phyloP scores from a whole-genome alignment of 345 rosid genomes.

The Carallia brachiata region DNA sequence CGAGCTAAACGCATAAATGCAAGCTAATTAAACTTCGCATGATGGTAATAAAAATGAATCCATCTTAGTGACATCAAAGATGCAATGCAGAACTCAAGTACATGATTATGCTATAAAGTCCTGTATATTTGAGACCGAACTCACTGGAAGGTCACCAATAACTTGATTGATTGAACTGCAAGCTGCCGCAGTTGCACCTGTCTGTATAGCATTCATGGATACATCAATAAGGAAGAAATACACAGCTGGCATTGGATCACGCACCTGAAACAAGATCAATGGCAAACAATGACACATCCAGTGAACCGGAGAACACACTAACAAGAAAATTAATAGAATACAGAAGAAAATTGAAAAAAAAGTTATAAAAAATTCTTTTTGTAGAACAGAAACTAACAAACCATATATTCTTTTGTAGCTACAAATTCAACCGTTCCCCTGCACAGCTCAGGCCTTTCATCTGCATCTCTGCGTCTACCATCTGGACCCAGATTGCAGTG shows the following conservation, averaged over 20 bases:
- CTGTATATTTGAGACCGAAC: conserved; percentile 18
- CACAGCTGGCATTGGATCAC: conserved; percentile 92
- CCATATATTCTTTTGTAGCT: conserved; percentile 91
- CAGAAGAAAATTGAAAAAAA: background rate
- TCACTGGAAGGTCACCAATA: conserved; percentile 81
- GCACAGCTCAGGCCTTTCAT: conserved; percentile 95
- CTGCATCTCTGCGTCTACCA: conserved; percentile 92
- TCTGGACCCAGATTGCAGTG: conserved; percentile 88
- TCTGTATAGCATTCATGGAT: conserved; percentile 84
- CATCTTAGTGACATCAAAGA: background rate
- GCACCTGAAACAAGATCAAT: conserved; percentile 49
- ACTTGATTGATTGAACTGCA: conserved; percentile 88
- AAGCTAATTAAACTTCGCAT: background rate
- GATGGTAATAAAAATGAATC: background rate
- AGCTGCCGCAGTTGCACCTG: conserved; percentile 93
- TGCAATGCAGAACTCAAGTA: background rate
- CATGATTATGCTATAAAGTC: background rate
- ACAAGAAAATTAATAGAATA: background rate
- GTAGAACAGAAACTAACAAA: conserved; percentile 28
- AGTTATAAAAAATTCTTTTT: background rate
- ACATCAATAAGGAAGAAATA: conserved; percentile 89
- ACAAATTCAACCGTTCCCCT: conserved; percentile 90
- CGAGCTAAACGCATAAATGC: background rate
- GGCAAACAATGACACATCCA: background rate
- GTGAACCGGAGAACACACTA: background rate